Percentiles rank a stretch among this genome's conserved stretches.
Conservation (phyloP, 176 grass and related monocot genomes). For the Cenchrus fungigraminus region DNA sequence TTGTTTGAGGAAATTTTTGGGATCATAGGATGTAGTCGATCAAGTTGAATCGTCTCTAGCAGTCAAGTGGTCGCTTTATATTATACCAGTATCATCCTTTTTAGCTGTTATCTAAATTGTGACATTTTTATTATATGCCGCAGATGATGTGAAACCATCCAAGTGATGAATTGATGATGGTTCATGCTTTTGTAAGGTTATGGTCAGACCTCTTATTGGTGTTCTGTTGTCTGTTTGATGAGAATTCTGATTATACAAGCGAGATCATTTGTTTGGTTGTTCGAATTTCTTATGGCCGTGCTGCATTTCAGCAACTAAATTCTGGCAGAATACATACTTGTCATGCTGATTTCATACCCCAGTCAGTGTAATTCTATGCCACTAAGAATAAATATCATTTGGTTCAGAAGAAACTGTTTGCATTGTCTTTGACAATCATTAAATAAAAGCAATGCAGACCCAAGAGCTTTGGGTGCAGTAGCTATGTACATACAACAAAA, state of each 20-base stretch:
- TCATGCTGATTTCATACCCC: neutral
- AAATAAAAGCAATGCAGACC: neutral
- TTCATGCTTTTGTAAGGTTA: neutral
- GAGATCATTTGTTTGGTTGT: neutral
- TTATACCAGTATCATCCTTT: neutral
- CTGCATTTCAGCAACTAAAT: neutral
- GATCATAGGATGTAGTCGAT: slow-evolving; percentile 15
- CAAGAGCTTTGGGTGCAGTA: neutral
- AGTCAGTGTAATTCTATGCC: neutral
- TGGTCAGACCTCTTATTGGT: neutral
- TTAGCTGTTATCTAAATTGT: neutral
- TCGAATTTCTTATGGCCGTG: neutral
- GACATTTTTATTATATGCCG: slow-evolving; percentile 2
- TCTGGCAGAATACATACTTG: neutral
- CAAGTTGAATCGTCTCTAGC: neutral
- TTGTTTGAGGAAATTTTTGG: neutral
- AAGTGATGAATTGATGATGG: neutral
- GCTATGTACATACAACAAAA: neutral
- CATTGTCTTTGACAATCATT: neutral
- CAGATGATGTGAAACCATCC: slow-evolving; percentile 9
- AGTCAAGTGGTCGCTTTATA: neutral
- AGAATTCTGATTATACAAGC: neutral
- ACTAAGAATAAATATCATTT: neutral
- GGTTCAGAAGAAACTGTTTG: neutral
- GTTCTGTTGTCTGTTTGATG: neutral